Conservation (phyloP, 2,329 filamentous ascomycete species). For the Fusarium pseudocircinatum region DNA sequence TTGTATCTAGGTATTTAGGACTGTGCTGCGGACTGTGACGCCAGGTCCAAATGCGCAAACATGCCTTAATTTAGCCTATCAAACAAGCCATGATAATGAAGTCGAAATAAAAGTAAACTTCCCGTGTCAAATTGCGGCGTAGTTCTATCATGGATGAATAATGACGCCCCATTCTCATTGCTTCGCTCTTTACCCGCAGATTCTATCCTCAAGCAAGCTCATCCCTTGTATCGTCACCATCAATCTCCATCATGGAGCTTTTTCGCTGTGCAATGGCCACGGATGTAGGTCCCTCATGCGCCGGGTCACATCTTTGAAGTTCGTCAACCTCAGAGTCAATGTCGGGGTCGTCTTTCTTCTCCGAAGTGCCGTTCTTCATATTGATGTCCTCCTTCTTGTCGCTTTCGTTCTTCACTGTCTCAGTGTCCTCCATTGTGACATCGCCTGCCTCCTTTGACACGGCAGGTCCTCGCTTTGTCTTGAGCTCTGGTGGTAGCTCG, state of each 20-base stretch:
- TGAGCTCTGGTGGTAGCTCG: conserved; percentile 50
- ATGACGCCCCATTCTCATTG: background rate
- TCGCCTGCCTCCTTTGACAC: conserved; percentile 5
- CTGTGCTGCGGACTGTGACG: background rate
- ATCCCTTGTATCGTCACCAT: conserved; percentile 8
- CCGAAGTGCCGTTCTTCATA: background rate
- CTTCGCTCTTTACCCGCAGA: background rate
- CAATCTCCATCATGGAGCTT: conserved; percentile 20
- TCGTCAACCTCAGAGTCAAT: background rate
- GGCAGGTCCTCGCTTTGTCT: conserved; percentile 18
- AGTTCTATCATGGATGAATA: background rate
- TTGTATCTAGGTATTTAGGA: background rate
- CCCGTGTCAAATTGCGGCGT: background rate
- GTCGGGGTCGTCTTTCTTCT: background rate
- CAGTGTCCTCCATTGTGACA: conserved; percentile 18
- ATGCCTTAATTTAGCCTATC: background rate
- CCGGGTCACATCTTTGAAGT: background rate
- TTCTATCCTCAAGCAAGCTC: conserved; percentile 1
- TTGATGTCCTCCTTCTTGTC: background rate
- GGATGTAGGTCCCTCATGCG: background rate
- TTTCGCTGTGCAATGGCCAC: background rate
- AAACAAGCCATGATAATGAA: background rate
- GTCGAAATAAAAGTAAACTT: background rate
- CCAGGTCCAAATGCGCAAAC: background rate
- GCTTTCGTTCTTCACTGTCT: background rate